A percentile compares a stretch with the other conserved stretches of the same genome.
Conservation (phyloP, 306 rosid genomes). For the Cucurbita moschata region DNA sequence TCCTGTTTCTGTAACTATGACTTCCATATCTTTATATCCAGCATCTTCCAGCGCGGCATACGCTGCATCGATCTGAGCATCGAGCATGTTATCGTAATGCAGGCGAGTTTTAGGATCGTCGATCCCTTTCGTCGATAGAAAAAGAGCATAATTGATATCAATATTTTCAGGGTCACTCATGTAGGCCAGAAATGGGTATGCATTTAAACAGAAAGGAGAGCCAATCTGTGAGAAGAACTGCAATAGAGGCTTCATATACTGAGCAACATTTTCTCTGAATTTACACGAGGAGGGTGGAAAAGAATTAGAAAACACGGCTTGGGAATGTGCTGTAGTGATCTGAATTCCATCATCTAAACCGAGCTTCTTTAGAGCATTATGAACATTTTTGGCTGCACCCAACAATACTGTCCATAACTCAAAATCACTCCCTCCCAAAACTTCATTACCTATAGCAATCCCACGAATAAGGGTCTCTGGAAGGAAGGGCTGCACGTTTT, state of each 20-base stretch:
- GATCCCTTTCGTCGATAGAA: slow-evolving; percentile 50
- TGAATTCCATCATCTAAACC: slow-evolving; percentile 35
- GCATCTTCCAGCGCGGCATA: slow-evolving; percentile 71
- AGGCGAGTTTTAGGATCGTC: slow-evolving; percentile 43
- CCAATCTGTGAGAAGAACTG: slow-evolving; percentile 70
- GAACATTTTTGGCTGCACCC: slow-evolving; percentile 66
- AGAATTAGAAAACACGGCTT: slow-evolving; percentile 54
- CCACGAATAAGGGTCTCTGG: slow-evolving; percentile 59
- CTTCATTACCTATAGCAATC: slow-evolving; percentile 80
- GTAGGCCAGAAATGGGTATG: slow-evolving; percentile 72
- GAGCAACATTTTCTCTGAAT: slow-evolving; percentile 41
- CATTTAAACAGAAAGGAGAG: slow-evolving; percentile 85
- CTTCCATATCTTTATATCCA: slow-evolving; percentile 62
- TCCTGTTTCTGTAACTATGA: slow-evolving; percentile 82
- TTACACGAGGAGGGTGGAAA: slow-evolving; percentile 83
- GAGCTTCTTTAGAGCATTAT: slow-evolving; percentile 50
- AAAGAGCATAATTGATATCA: slow-evolving; percentile 83
- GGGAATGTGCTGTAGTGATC: slow-evolving; percentile 67
- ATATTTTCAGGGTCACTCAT: slow-evolving; percentile 41
- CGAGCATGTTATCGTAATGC: slow-evolving; percentile 90
- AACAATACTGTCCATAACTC: slow-evolving; percentile 38
- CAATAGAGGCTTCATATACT: slow-evolving; percentile 73
- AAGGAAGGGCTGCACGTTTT: slow-evolving; percentile 71
- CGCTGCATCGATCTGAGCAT: slow-evolving; percentile 93
- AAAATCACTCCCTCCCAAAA: slow-evolving; percentile 46